Percentiles rank a stretch among this genome's conserved stretches.
These are phyloP conservation scores for Tylopilus sp. DNA, from an alignment of 768 basidiomycete species.

Conservation along the genomic window DNA sequence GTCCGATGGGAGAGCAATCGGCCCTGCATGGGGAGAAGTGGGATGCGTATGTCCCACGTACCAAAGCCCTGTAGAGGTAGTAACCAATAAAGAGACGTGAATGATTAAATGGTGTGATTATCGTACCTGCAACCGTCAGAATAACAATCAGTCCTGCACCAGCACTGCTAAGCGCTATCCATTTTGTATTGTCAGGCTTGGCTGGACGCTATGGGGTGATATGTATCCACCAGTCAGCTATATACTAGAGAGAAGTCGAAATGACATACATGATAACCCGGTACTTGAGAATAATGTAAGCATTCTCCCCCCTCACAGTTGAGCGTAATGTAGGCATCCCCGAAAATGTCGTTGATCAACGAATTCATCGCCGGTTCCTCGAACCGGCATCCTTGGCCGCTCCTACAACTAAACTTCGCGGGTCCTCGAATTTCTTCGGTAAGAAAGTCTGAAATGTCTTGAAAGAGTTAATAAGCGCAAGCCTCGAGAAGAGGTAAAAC, in stretches of 20 bases:
- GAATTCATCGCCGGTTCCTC: constrained; percentile 97
- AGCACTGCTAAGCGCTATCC: constrained; percentile 83
- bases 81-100: neutral
- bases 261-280: constrained; percentile 70
- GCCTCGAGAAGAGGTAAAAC: constrained; percentile 27
- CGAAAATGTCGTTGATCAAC: constrained; percentile 91
- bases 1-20: constrained; percentile 85
- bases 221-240: neutral
- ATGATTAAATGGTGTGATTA: neutral
- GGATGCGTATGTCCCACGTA: constrained; percentile 74
- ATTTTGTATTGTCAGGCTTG: constrained; percentile 77
- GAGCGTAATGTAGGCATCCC: constrained; percentile 85
- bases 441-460: constrained; percentile 91
- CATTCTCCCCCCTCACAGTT: constrained; percentile 90
- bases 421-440: constrained; percentile 88
- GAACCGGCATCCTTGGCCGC: constrained; percentile 77
- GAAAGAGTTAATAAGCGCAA: neutral
- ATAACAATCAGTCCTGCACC: constrained; percentile 75
- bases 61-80: constrained; percentile 65
- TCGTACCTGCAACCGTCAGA: constrained; percentile 56
- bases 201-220: constrained; percentile 52
- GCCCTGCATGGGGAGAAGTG: constrained; percentile 44
- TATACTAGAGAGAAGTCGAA: neutral
- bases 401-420: constrained; percentile 75
- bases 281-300: constrained; percentile 88